Base-by-base conservation (phyloP, 75 land plant species). In the Cupressus sempervirens region DNA sequence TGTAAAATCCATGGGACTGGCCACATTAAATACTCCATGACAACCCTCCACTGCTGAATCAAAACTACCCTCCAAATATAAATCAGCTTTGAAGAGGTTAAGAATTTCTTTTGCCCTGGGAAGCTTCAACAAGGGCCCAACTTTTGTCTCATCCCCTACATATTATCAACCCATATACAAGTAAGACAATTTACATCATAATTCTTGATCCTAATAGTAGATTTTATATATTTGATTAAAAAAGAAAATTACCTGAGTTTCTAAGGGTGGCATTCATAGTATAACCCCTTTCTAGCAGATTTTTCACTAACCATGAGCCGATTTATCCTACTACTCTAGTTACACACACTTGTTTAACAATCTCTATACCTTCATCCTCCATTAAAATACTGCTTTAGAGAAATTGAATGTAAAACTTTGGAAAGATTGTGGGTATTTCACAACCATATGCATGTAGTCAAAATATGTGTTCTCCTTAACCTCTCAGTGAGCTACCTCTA, bases 11-110 rank as follows among this genome's bases (percentile, higher is more conserved):
- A 97, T 97, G 3, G 96, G 97, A 14, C 94, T 91, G 8, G 99
- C 99, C 29, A 91, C 89, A 86, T 97, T 95, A 81, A 97, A 95
- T 26, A 97, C 97, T 0, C 97, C 95, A 73, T 93, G 87, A 10
- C 93, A 95, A 5, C 99, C 95, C 26, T 84, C 74, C 18, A 95
- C 84, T 12, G 94, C 97, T 18, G 88, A 90, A 84, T 97, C 96
- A 82, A 97, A 97, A 87, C 94, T 89, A 34, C 93, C 94, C 81
- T 94, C 93, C 70, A 86, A 90, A 86, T 90, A 34, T 81, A 97
- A 84, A 86, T 97, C 93, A 76, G 99, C 97, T 75, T 91, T 91
- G 26, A 94, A 50, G 16, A 95, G 75, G 84, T 82, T 87, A 1
- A 97, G 94, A 75, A 94, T 89, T 85, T 97, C 95, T 82, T 85